These are phyloP conservation scores for Erodium maritimum DNA, from an alignment of 345 rosid species.

Conservation along the genomic window DNA sequence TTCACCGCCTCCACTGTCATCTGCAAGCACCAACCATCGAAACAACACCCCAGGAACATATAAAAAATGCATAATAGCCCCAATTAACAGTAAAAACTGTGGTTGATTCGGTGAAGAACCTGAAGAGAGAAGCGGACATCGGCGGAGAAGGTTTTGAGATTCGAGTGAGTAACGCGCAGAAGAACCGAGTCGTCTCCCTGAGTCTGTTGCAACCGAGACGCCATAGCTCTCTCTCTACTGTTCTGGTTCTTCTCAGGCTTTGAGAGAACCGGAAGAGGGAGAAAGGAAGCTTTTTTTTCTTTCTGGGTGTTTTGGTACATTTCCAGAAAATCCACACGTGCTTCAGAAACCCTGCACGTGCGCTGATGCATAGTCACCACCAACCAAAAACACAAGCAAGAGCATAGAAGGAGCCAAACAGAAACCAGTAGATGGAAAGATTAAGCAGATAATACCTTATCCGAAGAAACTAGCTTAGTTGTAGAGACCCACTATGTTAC, in stretches of 20 bases:
- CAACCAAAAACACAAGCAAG: background rate
- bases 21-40: slow-evolving; percentile 6
- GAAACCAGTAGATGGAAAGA: too few relatives aligned
- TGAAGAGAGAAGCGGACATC: slow-evolving; percentile 64
- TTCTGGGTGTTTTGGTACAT: too few relatives aligned
- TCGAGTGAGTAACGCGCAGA: slow-evolving; percentile 66
- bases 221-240: slow-evolving; percentile 7
- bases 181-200: slow-evolving; percentile 57
- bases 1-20: slow-evolving; percentile 71
- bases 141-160: slow-evolving; percentile 57
- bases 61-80: background rate
- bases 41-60: background rate
- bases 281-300: too few relatives aligned
- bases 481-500: too few relatives aligned
- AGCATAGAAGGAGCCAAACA: background rate
- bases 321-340: too few relatives aligned
- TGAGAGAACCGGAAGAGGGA: too few relatives aligned
- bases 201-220: slow-evolving; percentile 22
- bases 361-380: background rate
- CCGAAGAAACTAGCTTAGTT: too few relatives aligned
- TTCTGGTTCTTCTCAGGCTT: background rate
- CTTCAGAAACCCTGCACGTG: too few relatives aligned
- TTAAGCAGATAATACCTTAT: too few relatives aligned
- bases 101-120: slow-evolving; percentile 14
- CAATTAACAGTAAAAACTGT: background rate